Evolutionary conservation across 805 yeast species (phyloP).

Genomic region (Blastobotrys attinorum): DNA sequence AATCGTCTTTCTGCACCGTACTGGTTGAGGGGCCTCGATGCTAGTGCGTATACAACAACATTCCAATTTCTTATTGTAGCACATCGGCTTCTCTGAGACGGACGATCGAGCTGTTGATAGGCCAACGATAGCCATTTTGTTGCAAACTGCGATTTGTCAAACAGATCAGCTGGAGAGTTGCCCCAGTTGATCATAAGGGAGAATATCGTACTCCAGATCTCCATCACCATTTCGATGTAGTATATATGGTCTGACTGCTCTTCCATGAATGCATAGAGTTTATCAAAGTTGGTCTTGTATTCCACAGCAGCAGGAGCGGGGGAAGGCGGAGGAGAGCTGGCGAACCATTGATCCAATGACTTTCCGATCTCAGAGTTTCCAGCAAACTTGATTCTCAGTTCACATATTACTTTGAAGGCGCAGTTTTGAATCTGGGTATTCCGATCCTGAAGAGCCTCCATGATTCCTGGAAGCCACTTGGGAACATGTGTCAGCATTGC

Average conservation of each 20-base stretch:
- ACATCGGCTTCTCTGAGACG: slow-evolving; percentile 6
- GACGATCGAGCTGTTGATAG: slow-evolving; percentile 11
- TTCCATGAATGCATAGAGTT: neutral
- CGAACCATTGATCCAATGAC: slow-evolving; percentile 3
- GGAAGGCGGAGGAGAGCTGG: neutral
- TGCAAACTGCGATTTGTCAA: slow-evolving; percentile 13
- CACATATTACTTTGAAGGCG: neutral
- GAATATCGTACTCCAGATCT: slow-evolving; percentile 12
- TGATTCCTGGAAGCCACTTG: slow-evolving; percentile 14
- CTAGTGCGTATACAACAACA: slow-evolving; percentile 12
- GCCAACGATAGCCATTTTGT: slow-evolving; percentile 10
- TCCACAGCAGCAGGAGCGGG: neutral
- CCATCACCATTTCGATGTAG: slow-evolving; percentile 9
- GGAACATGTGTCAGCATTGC: slow-evolving; percentile 11
- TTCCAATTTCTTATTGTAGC: slow-evolving; percentile 16
- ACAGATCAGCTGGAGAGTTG: slow-evolving; percentile 7
- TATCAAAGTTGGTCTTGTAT: neutral
- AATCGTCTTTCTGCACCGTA: neutral
- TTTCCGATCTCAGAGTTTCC: slow-evolving; percentile 10
- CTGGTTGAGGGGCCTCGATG: slow-evolving; percentile 7
- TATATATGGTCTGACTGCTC: neutral
- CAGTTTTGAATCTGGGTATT: slow-evolving; percentile 12
- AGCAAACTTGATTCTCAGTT: slow-evolving; percentile 4
- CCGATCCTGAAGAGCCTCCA: slow-evolving; percentile 8
- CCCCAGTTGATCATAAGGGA: neutral